Base-by-base conservation (phyloP, 441 rosid genomes). In the Daphne laureola region DNA sequence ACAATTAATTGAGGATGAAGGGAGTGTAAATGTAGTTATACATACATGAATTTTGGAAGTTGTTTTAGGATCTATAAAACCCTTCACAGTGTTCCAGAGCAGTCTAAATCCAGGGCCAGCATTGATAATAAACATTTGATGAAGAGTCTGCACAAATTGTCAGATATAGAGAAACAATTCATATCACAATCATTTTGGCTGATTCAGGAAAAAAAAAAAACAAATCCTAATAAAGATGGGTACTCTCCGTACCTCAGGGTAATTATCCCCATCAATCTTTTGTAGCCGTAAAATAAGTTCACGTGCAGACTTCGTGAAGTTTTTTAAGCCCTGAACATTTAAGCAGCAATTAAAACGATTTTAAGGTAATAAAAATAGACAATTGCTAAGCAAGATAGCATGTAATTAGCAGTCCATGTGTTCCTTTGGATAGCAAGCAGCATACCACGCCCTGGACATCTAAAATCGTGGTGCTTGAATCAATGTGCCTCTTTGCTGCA, bases 391-490 rank as follows among this genome's bases (percentile, higher is more conserved):
- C 18, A 56, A 14, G 61, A 26, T 26, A 23, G 55, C 35, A 21
- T 63, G 47, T 14, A 12, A 53, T 17, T 35, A 21, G 44, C 58
- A 18, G 36, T 44, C 17, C 57, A 31, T 17, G 38, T 38, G 66
- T 45, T 62, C 55, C 49, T 43, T 31, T 69, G 47, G 15, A 55
- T 17, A 40, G 23, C 47, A 66, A 23, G 60, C 45, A 66, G 55
- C 84, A 49, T 78, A 93, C 99, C 86, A 93, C 97, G 51, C 93
- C 96, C 15, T 93, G 99, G 60, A 93, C 99, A 79, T 93, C 99
- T 62, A 93, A 74, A 73, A 93, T 90, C 53, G 99, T 87, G 48
- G 97, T 93, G 80, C 85, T 93, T 4, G 96, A 85, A 69, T 90
- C 97, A 51, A 90, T 93, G 69, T 90, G 99, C 77, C 78, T 85